Evolutionary conservation across 441 rosid species (phyloP).

Genomic region (Iberis amara): DNA sequence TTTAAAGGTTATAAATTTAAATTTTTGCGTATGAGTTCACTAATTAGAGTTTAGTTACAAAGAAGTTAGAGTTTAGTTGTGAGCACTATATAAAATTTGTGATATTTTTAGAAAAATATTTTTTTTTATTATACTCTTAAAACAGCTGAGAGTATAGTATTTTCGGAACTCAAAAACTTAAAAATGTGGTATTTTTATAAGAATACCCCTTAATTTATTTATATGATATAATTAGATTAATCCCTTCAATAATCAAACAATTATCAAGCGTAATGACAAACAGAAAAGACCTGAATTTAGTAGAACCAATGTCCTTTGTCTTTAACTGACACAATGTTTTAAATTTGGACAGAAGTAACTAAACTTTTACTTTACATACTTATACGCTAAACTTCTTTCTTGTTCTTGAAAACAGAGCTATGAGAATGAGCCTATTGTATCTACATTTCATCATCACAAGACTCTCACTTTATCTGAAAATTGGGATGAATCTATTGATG

Average conservation of each 20-base stretch:
- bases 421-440: constrained; percentile 55
- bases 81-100: no score
- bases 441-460: constrained; percentile 47
- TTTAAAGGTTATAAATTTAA: no score
- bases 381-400: constrained; percentile 14
- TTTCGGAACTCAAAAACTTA: no score
- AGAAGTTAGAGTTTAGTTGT: no score
- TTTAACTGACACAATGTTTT: constrained; percentile 16
- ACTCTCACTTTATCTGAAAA: constrained; percentile 49
- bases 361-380: background rate
- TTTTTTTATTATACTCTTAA: no score
- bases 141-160: no score
- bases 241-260: no score
- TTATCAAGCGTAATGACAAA: constrained; percentile 24
- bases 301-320: constrained; percentile 26
- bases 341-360: constrained; percentile 12
- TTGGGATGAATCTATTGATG: constrained; percentile 71
- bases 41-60: no score
- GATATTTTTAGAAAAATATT: no score
- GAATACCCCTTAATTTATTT: no score
- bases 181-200: no score
- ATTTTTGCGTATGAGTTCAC: no score
- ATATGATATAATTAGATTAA: background rate
- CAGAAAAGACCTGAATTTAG: constrained; percentile 29
- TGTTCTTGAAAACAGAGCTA: constrained; percentile 57